Base-by-base conservation (phyloP, 148 eudicot genomes). In the Cornus florida region DNA sequence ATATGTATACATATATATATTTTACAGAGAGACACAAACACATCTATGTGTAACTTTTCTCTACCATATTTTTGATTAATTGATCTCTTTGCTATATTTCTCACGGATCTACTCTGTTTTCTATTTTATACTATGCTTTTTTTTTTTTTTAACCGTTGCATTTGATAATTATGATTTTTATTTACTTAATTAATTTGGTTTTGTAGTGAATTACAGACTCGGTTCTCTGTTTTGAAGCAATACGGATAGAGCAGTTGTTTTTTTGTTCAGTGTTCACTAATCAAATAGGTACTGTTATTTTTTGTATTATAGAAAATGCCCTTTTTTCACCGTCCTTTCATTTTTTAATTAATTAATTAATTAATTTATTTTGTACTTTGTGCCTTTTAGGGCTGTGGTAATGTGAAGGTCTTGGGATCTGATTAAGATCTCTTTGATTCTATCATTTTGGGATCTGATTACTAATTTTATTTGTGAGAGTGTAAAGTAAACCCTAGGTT, bases 201-300 rank as follows among this genome's bases (percentile, higher is more conserved):
- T 53, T 53, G 71, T 75, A 75, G 83, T n/a, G 78, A 80, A 70
- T 59, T 59, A 57, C 19, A 4, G 69, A 56, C 10, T 77, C 70
- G 67, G 33, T 67, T 67, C 23, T 31, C 24, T 66, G 60, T 74
- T 67, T 65, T 74, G 82, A 69, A 39, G 75, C 56, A 20, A 59
- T 39, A 48, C 12, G 73, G 78, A n/a, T 64, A 65, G 14, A 24
- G 23, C 75, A 20, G 28, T 22, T 28, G 65, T 7, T 9, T 46
- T 9, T 46, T 43, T 43, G 48, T 43, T 43, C 7, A 43, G 20
- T 14, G 41, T 74, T 69, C 60, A 22, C 33, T 74, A 17, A 35
- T 28, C 60, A n/a, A 69, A 38, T 16, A 57, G 78, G 70, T 70
- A 60, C 19, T 41, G 72, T 60, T 62, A 31, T 43, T 75, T 80